Evolutionary conservation across 257 asterid species (phyloP), one percentile per base, ranked within the genome.

Genomic region (Vinca minor): DNA sequence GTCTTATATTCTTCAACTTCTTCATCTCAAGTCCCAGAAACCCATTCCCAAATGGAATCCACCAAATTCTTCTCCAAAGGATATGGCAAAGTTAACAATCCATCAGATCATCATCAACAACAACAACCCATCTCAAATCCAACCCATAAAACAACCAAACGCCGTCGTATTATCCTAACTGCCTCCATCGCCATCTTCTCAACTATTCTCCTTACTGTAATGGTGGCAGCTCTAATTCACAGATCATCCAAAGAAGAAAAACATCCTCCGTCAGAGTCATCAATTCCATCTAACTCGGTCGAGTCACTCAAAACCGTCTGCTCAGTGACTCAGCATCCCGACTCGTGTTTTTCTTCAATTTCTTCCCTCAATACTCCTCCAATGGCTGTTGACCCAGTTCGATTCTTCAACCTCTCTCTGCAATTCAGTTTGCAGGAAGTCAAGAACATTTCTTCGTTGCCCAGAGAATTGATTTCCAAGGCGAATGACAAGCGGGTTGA

Each of bases 281-380:
- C 58, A 17, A 62, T 76, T 62, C 59, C 74, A 64, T 66, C 90
- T 56, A 80, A 72, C 77, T 63, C 94, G 12, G 39, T 62, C 64
- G 82, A 77, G 39, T 71, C 88, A 13, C 91, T 87, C 76, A 83
- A 64, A 53, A 74, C 75, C 69, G 85, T 87, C 5, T 91, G 98
- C 69, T 71, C 89, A 0, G 95, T 91, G 23, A 87, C 98, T 76
- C 91, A 79, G 75, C 78, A 85, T 70, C 95, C 90, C 0, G 83
- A 75, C 57, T 78, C 93, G 3, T 91, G 97, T 77, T 52, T 84
- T 77, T 64, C 82, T 74, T 75, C 97, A 10, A 79, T 90, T 0
- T 81, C 87, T 4, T 69, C 94, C 12, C 80, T 84, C 76, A 76
- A 74, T 64, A 50, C 72, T 54, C 79, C 82, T n/a, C 82, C 83